A percentile compares a stretch with the other conserved stretches of the same genome.
Evolutionary conservation across 768 basidiomycete genomes (phyloP).

Genomic region (Hypholoma fasciculare): DNA sequence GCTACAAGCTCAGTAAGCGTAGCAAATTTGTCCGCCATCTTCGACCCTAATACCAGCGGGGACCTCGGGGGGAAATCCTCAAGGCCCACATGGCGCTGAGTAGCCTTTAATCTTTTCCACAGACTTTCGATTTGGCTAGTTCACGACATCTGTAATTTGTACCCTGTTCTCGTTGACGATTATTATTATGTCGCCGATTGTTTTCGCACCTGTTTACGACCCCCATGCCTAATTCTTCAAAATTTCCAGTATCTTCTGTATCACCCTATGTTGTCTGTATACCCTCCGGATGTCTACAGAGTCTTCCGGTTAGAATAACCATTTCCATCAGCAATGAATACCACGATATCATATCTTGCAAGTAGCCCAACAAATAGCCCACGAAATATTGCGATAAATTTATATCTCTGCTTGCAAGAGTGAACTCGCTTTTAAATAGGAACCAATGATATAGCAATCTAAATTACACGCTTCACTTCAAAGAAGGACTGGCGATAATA

Average conservation of each 20-base stretch:
- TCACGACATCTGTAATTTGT: slow-evolving; percentile 1
- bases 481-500: slow-evolving; percentile 25
- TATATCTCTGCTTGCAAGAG: neutral
- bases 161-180: slow-evolving; percentile 5
- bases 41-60: slow-evolving; percentile 27
- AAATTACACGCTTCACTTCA: slow-evolving; percentile 31
- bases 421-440: neutral
- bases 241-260: slow-evolving; percentile 9
- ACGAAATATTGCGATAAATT: too few relatives aligned
- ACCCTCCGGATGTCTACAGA: slow-evolving; percentile 14
- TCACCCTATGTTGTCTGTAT: slow-evolving; percentile 16
- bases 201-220: slow-evolving; percentile 12
- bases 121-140: neutral
- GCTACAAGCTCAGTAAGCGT: slow-evolving; percentile 10
- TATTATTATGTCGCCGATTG: slow-evolving; percentile 7
- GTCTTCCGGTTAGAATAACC: slow-evolving; percentile 1
- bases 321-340: neutral
- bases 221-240: slow-evolving; percentile 15
- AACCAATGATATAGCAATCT: slow-evolving; percentile 15
- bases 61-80: slow-evolving; percentile 21
- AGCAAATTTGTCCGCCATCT: slow-evolving; percentile 21
- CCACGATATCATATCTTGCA: too few relatives aligned
- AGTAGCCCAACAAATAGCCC: too few relatives aligned
- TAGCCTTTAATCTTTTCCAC: neutral
- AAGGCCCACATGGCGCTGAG: slow-evolving; percentile 26